Conservation (phyloP, 2,329 filamentous ascomycete species). For the Ciborinia camelliae region DNA sequence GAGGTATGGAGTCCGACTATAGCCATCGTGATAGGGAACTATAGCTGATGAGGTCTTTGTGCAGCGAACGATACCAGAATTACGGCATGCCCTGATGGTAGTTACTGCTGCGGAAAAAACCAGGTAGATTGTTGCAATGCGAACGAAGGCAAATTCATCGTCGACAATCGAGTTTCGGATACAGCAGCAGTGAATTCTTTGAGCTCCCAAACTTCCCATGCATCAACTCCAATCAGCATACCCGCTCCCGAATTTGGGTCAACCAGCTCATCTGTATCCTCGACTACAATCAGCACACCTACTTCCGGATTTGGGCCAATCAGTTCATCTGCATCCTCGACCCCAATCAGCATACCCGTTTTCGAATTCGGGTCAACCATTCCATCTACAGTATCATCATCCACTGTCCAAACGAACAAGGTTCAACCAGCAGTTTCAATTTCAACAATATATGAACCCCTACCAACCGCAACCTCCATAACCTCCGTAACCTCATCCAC, state of each 20-base stretch:
- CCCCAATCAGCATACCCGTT: neutral
- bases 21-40: neutral
- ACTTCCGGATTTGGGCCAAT: too few relatives aligned
- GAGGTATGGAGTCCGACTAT: neutral
- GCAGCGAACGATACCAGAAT: conserved; percentile 15
- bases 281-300: too few relatives aligned
- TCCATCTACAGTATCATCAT: neutral
- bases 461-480: neutral
- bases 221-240: neutral
- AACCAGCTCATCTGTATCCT: neutral
- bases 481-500: neutral
- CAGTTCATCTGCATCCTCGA: too few relatives aligned
- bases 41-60: neutral
- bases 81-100: conserved; percentile 14
- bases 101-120: conserved; percentile 18
- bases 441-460: neutral
- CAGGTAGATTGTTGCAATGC: conserved; percentile 3
- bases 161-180: conserved; percentile 16
- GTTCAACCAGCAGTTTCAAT: neutral
- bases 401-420: neutral
- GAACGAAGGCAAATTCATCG: conserved; percentile 11
- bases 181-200: neutral
- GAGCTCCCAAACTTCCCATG: neutral
- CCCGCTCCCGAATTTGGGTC: neutral
- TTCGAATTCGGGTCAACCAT: neutral